Evolutionary conservation across 805 yeast genomes (phyloP).

Genomic region (Ogataea pignaliae): DNA sequence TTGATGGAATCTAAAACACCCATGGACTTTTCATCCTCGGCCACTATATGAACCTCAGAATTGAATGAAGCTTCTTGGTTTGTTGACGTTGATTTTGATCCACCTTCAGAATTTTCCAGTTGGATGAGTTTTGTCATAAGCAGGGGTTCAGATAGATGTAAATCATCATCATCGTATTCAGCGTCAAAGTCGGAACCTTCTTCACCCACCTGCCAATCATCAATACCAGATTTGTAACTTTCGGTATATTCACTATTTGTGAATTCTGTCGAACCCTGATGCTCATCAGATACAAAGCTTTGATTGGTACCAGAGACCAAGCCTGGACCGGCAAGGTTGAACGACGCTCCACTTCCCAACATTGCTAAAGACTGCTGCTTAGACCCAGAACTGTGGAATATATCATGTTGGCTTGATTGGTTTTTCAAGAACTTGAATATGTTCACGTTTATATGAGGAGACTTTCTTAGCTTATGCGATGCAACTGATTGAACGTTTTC

Average conservation of each 20-base stretch:
- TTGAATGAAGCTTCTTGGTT: constrained; percentile 14
- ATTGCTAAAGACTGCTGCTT: not conserved
- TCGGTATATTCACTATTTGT: too few species aligned
- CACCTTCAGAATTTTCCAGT: constrained; percentile 9
- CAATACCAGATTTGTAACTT: too few species aligned
- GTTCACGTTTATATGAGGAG: constrained; percentile 15
- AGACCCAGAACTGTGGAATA: not conserved
- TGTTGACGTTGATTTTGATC: constrained; percentile 7
- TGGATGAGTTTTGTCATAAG: constrained; percentile 13
- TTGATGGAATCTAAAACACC: constrained; percentile 10
- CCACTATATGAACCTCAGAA: constrained; percentile 19
- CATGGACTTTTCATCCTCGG: constrained; percentile 13
- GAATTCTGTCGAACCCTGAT: too few species aligned
- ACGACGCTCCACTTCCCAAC: too few species aligned
- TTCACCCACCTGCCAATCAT: not conserved
- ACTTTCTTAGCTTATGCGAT: constrained; percentile 15
- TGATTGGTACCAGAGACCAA: too few species aligned
- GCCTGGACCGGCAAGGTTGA: too few species aligned
- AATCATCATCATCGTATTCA: constrained; percentile 14
- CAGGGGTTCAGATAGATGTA: constrained; percentile 11
- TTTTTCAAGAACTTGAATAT: constrained; percentile 7
- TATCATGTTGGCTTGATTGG: not conserved
- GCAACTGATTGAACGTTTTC: constrained; percentile 12
- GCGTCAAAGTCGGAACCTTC: constrained; percentile 6
- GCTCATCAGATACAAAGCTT: too few species aligned